Base-by-base conservation (phyloP, 257 asterid genomes). In the Jasminum sambac region DNA sequence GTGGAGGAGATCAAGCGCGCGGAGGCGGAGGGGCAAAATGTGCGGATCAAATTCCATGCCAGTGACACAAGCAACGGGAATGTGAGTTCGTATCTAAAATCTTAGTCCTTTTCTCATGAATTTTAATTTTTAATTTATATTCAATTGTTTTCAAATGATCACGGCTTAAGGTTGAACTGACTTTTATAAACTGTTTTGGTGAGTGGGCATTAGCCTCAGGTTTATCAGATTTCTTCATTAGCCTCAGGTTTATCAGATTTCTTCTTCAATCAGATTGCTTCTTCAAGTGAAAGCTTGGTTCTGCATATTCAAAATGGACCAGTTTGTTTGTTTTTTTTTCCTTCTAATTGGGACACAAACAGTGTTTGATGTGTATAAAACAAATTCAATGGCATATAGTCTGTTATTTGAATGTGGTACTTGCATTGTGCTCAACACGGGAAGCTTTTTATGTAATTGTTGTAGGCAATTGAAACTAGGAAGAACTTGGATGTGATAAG, bases 1-100 rank as follows among this genome's bases (percentile, higher is more conserved):
- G 96, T 92, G 63, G 98, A 95, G 83, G 98, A 95, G 98, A 95
- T 95, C 95, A 95, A 84, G 89, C 94, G 92, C 71, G 91, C 82
- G 76, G 99, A 90, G 90, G 84, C 86, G 8, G 86, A 82, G 68
- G 98, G 99, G 21, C 86, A 82, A 13, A 61, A 68, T 24, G 90
- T 93, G 66, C 84, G 87, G 77, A 91, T 95, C 73, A 95, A 88
- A 83, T 95, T 95, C 76, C 96, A 88, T 71, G 88, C 84, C 77
- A 83, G 86, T 88, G 90, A 95, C 46, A 88, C 84, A 70, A 89
- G 88, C 10, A 67, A 64, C 36, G 99, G 90, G 55, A 95, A 95
- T 74, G 99, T 95, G 87, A 87, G 99, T 85, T 48, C 65, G 37
- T 69, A 73, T 74, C 73, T 21, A 69, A 69, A 63, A 17, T 57